Evolutionary conservation across 2,329 filamentous ascomycete species (phyloP).

Genomic region (Salinomyces thailandicus): DNA sequence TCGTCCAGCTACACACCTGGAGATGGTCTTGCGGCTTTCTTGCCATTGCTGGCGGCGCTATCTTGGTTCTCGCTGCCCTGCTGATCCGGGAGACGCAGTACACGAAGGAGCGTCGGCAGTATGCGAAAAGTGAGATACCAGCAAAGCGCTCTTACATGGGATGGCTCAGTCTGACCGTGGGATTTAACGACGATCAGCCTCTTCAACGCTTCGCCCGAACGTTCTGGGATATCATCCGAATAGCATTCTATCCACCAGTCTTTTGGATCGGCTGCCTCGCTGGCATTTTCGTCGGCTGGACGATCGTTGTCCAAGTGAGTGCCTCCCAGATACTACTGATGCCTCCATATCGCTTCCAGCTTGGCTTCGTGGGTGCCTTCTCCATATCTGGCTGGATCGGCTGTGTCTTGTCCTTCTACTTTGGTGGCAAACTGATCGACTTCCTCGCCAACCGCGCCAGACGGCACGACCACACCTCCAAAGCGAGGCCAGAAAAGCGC

Average conservation of each 20-base stretch:
- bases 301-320: slow-evolving; percentile 19
- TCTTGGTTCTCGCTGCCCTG: slow-evolving; percentile 18
- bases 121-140: slow-evolving; percentile 2
- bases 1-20: slow-evolving; percentile 20
- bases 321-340: slow-evolving; percentile 12
- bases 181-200: slow-evolving; percentile 10
- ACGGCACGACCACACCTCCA: slow-evolving; percentile 8
- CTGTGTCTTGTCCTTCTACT: slow-evolving; percentile 12
- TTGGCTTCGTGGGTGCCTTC: slow-evolving; percentile 15
- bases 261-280: slow-evolving; percentile 14
- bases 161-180: slow-evolving; percentile 13
- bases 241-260: slow-evolving; percentile 18
- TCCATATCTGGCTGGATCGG: slow-evolving; percentile 18
- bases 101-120: slow-evolving; percentile 3
- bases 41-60: slow-evolving; percentile 17
- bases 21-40: slow-evolving; percentile 20
- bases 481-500: slow-evolving; percentile 18
- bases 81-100: slow-evolving; percentile 21
- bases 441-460: slow-evolving; percentile 19
- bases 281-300: slow-evolving; percentile 20
- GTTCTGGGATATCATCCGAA: slow-evolving; percentile 14
- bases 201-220: slow-evolving; percentile 9
- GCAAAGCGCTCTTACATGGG: slow-evolving; percentile 7
- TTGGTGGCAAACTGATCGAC: slow-evolving; percentile 24
- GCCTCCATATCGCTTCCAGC: slow-evolving; percentile 13